phyloP scores from a whole-genome alignment of 768 basidiomycete species.

The Suillus fuscotomentosus region DNA sequence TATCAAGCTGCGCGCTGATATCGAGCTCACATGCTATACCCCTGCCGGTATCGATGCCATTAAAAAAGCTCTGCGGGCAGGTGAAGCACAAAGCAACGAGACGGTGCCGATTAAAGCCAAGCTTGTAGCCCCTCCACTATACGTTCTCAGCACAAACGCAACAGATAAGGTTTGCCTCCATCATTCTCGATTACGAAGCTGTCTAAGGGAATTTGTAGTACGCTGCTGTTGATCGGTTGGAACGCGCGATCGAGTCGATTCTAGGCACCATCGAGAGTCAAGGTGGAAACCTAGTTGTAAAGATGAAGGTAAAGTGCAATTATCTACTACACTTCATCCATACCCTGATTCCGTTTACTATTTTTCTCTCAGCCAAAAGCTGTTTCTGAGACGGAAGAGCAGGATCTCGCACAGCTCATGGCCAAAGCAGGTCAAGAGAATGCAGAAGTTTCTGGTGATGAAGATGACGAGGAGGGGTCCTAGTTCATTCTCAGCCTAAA shows the following conservation, averaged over 20 bases:
- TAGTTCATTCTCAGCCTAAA: conserved; percentile 8
- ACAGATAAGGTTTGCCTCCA: conserved; percentile 77
- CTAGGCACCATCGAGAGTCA: conserved; percentile 79
- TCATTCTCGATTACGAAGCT: background rate
- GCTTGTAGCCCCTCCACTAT: conserved; percentile 93
- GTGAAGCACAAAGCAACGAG: conserved; percentile 85
- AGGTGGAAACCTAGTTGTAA: conserved; percentile 85
- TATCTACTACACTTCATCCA: background rate
- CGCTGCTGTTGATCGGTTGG: conserved; percentile 89
- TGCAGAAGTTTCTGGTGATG: conserved; percentile 93
- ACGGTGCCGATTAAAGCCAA: conserved; percentile 96
- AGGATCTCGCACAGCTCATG: conserved; percentile 96
- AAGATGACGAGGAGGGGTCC: conserved; percentile 68
- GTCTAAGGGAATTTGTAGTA: conserved; percentile 40
- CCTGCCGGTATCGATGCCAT: conserved; percentile 97
- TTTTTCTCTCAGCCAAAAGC: conserved; percentile 78
- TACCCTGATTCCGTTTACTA: background rate
- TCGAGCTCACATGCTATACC: conserved; percentile 95
- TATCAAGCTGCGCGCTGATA: conserved; percentile 97
- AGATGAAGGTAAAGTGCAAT: conserved; percentile 78
- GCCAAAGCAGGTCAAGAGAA: conserved; percentile 92
- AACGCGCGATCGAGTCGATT: conserved; percentile 91
- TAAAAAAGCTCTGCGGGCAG: conserved; percentile 85
- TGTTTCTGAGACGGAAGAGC: conserved; percentile 95
- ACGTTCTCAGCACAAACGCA: conserved; percentile 93